Base-by-base conservation (phyloP, 2,329 filamentous ascomycete species). In the Hypoxylon rubiginosum region DNA sequence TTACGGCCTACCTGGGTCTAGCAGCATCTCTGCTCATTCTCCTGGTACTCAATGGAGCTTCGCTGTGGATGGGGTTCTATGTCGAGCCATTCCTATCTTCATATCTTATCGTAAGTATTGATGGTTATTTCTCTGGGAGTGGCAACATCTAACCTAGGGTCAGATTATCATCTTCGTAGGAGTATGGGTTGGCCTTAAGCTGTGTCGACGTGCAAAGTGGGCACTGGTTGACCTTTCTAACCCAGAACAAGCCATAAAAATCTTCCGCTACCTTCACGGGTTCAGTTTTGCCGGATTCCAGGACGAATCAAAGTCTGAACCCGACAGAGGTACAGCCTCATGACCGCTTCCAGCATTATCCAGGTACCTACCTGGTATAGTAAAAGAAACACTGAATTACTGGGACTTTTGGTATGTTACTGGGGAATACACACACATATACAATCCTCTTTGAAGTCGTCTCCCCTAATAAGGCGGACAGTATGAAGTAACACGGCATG, bases 11-110 rank as follows among this genome's bases (percentile, higher is more conserved):
- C 53, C 34, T 77, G 1, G 79, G 79, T 0, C 58, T 82, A 1
- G 30, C 57, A 0, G 79, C 76, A 0, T 82, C 80, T 43, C 49
- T 81, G 1, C 75, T 79, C 57, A 67, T 81, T 8, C 66, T 81
- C 0, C 3, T 79, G 0, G 69, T 80, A 3, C 70, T 75, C 0
- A 77, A 79, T 45, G 75, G 78, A 1, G 75, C 79, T 15, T 67
- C 77, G 1, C 45, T 80, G 24, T 82, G 79, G 79, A 73, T 77
- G 15, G 72, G 73, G 0, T 81, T 79, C 48, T 66, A 78, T 32
- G n/a, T 52, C 0, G 70, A 76, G 28, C 68, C 78, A 3, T 81
- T 82, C 59, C 58, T 82, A 2, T 78, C 79, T 4, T 75, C 78
- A 0, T 82, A 79, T 72, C 72, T 81, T 7, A 72, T 79, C 21